Evolutionary conservation across 2,329 filamentous ascomycete genomes (phyloP), one percentile per base, ranked within the genome.

Genomic region (Aureobasidium sp.): DNA sequence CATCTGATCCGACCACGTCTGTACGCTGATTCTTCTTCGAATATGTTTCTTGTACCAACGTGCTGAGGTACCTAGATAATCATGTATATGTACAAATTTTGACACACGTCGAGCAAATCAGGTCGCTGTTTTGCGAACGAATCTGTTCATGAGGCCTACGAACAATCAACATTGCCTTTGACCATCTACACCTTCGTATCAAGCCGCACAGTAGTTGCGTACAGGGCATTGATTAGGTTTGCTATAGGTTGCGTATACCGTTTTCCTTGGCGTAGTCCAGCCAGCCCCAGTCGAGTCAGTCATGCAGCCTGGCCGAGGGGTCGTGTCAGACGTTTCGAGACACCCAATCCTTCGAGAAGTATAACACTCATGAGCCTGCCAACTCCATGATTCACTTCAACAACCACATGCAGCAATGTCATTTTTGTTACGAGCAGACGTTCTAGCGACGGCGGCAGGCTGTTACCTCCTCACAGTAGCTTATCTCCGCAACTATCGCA

Each of bases 401-500:
- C 2, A 7, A 32, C 13, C 8, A 9, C 46, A 10, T 1, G 9
- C 12, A 27, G 29, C 6, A 4, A 59, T 59, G 55, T 37, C 55
- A 37, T 39, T 59, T 15, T 20, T 59, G 13, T 8, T 32, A n/a
- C 37, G 41, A 13, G 8, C 55, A 59, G 43, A 47, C 2, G 46
- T 52, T 1, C 47, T 61, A 7, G 57, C 20, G 12, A n/a, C 41
- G 3, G 5, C 17, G 10, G 57, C 24, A 5, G 26, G 9, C 7
- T 17, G 34, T 29, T 61, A 61, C 29, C 59, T 61, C 20, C 15
- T 29, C 3, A 37, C 47, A 12, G 46, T 37, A 13, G 20, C 20
- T 27, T 51, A 41, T 13, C 61, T 64, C 20, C 63, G 63, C 41
- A 55, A 53, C 47, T 8, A 6, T 15, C 63, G 63, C 13, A 29